These are phyloP conservation scores for Penicillium verrucosum DNA, from an alignment of 2,329 filamentous ascomycete species.

Conservation along the genomic window DNA sequence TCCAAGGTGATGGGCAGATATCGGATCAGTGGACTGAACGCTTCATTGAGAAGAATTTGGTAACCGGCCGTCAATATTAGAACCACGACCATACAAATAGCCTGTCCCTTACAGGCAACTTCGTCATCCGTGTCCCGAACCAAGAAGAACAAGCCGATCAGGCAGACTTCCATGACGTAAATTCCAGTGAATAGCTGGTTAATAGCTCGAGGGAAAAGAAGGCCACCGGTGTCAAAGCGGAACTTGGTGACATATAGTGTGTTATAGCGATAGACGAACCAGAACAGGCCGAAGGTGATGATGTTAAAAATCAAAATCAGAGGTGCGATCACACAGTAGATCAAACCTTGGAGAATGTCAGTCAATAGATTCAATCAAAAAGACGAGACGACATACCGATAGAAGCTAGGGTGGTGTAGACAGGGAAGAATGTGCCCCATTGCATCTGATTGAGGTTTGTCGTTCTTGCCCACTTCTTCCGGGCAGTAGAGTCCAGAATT, in stretches of 20 bases:
- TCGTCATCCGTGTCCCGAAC: slow-evolving; percentile 56
- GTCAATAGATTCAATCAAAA: background rate
- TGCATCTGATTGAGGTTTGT: slow-evolving; percentile 72
- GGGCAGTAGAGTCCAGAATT: slow-evolving; percentile 75
- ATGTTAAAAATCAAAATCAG: slow-evolving; percentile 91
- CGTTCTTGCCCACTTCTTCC: slow-evolving; percentile 81
- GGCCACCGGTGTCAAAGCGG: slow-evolving; percentile 82
- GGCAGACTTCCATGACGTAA: slow-evolving; percentile 88
- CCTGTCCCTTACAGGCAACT: slow-evolving; percentile 68
- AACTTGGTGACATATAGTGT: slow-evolving; percentile 94
- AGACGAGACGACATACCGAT: slow-evolving; percentile 57
- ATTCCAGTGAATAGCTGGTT: slow-evolving; percentile 94
- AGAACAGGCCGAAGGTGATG: slow-evolving; percentile 85
- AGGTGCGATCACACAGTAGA: slow-evolving; percentile 86
- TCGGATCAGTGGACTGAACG: slow-evolving; percentile 79
- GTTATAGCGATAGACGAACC: slow-evolving; percentile 94
- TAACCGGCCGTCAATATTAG: slow-evolving; percentile 69
- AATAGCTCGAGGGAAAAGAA: slow-evolving; percentile 86
- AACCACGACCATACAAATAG: slow-evolving; percentile 77
- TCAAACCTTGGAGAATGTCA: slow-evolving; percentile 50
- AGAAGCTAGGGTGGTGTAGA: slow-evolving; percentile 94
- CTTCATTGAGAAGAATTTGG: slow-evolving; percentile 74
- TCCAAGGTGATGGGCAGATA: slow-evolving; percentile 94
- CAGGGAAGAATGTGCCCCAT: slow-evolving; percentile 93
- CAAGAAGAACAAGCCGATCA: slow-evolving; percentile 88